A percentile compares a stretch with the other conserved stretches of the same genome.
Evolutionary conservation across 1,284 basidiomycete species (phyloP).

Genomic region (Ustilago sp.): DNA sequence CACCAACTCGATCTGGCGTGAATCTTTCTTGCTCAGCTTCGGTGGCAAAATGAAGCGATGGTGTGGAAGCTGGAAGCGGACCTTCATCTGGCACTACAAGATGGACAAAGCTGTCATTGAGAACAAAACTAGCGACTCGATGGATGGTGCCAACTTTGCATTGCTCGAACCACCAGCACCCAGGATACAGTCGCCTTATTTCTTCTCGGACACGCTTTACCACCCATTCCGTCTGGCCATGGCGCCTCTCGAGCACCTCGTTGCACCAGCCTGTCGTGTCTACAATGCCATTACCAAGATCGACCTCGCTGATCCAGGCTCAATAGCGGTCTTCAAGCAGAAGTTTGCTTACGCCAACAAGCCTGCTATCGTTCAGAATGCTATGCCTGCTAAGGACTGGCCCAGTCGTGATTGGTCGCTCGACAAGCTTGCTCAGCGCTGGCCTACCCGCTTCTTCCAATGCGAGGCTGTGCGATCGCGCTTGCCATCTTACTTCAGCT

Average conservation of each 20-base stretch:
- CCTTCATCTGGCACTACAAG: constrained; percentile 48
- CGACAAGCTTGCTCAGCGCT: constrained; percentile 47
- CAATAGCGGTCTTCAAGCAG: constrained; percentile 34
- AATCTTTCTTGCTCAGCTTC: constrained; percentile 47
- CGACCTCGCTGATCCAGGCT: constrained; percentile 32
- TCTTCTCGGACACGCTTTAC: constrained; percentile 62
- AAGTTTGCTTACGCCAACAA: constrained; percentile 42
- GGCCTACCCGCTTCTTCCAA: constrained; percentile 56
- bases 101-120: constrained; percentile 26
- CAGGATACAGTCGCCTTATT: constrained; percentile 43
- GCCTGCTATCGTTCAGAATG: constrained; percentile 59
- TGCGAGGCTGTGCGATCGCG: constrained; percentile 60
- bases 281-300: constrained; percentile 51
- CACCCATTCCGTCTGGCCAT: constrained; percentile 60
- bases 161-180: constrained; percentile 30
- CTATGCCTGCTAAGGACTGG: constrained; percentile 55
- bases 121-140: constrained; percentile 25
- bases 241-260: constrained; percentile 49
- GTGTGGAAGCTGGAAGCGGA: constrained; percentile 65
- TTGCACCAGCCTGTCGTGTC: constrained; percentile 39
- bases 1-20: constrained; percentile 58
- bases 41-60: constrained; percentile 52
- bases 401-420: constrained; percentile 58
- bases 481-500: constrained; percentile 54
- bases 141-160: constrained; percentile 34